These are phyloP conservation scores for Hibiscus tridactylites DNA, from an alignment of 345 rosid genomes.

Conservation along the genomic window DNA sequence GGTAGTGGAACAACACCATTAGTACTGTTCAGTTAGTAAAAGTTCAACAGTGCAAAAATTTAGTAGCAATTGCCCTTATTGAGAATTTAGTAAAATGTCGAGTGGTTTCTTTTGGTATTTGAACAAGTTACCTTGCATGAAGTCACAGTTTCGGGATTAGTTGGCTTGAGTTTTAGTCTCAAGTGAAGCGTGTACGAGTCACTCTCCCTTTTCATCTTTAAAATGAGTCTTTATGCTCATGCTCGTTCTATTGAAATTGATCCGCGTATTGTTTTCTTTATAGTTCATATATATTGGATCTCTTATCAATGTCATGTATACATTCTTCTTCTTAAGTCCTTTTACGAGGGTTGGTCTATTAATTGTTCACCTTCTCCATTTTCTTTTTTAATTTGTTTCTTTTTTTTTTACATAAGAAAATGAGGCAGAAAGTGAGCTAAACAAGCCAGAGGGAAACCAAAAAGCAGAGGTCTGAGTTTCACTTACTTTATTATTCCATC, in stretches of 20 bases:
- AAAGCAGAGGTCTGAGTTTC: not conserved
- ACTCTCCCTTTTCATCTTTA: not conserved
- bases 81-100: not conserved
- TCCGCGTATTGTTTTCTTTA: not conserved
- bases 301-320: not conserved
- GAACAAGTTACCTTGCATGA: not conserved
- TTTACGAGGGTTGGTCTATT: not conserved
- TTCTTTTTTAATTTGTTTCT: not conserved
- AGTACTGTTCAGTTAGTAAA: not conserved
- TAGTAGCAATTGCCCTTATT: not conserved
- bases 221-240: not conserved
- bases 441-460: constrained; percentile 2
- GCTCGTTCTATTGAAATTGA: not conserved
- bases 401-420: not conserved
- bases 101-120: not conserved
- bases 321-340: not conserved
- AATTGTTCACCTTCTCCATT: constrained; percentile 10
- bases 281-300: not conserved
- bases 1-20: constrained; percentile 1
- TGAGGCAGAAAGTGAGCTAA: not conserved
- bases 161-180: not conserved
- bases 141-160: not conserved
- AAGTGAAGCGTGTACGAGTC: not conserved
- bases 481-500: not conserved
- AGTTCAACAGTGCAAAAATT: not conserved